phyloP scores from a whole-genome alignment of 257 asterid genomes.

The Solanum virginianum region DNA sequence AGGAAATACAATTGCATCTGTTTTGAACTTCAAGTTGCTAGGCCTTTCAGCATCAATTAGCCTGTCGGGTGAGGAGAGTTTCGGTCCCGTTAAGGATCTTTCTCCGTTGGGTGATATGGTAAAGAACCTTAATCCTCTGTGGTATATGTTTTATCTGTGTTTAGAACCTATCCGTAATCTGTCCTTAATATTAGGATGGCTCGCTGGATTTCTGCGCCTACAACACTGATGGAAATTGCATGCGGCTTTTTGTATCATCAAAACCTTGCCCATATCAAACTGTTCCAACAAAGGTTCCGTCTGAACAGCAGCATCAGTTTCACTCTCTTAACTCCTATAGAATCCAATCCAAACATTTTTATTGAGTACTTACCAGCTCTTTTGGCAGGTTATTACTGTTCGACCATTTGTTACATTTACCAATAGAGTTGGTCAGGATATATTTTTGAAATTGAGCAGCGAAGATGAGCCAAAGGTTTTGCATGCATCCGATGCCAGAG shows the following conservation, averaged over 20 bases:
- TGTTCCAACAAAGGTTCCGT: conserved; percentile 82
- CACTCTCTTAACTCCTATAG: neutral
- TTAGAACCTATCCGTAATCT: neutral
- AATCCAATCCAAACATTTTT: neutral
- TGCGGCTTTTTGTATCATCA: conserved; percentile 76
- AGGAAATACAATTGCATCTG: conserved; percentile 86
- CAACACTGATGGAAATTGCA: conserved; percentile 57
- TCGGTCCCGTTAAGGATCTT: conserved; percentile 80
- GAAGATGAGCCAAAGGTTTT: conserved; percentile 83
- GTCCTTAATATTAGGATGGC: conserved; percentile 61
- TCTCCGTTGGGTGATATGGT: conserved; percentile 91
- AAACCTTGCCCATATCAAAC: conserved; percentile 85
- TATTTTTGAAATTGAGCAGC: conserved; percentile 59
- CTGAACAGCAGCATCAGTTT: neutral
- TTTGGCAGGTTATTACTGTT: conserved; percentile 63
- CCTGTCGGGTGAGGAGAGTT: conserved; percentile 57
- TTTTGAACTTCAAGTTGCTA: conserved; percentile 64
- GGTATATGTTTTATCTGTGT: neutral
- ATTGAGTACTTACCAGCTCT: conserved; percentile 10
- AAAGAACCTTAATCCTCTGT: conserved; percentile 12
- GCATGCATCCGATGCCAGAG: conserved; percentile 65
- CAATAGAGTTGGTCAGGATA: conserved; percentile 75
- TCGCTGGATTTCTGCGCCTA: conserved; percentile 77
- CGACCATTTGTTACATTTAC: conserved; percentile 90
- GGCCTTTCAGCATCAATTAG: conserved; percentile 73